These are phyloP conservation scores for Cladosporium sp. DNA, from an alignment of 2,329 filamentous ascomycete genomes.

Conservation along the genomic window DNA sequence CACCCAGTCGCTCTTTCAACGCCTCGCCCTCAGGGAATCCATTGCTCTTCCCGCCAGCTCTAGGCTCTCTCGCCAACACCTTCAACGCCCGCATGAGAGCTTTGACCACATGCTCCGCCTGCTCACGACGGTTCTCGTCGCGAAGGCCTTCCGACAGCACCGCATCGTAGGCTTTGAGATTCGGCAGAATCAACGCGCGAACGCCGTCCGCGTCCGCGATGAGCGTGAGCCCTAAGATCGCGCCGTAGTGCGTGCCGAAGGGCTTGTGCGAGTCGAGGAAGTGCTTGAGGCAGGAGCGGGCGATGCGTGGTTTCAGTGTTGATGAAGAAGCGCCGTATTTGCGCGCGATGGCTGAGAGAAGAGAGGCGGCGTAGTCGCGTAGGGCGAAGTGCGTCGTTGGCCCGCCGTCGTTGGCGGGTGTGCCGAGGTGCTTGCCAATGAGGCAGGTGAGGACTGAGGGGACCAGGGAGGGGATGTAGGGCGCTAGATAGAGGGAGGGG, in stretches of 20 bases:
- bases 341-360: slow-evolving; percentile 75
- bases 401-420: slow-evolving; percentile 49
- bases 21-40: slow-evolving; percentile 45
- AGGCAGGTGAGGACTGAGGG: slow-evolving; percentile 90
- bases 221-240: slow-evolving; percentile 75
- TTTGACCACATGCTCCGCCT: slow-evolving; percentile 62
- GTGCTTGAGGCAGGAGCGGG: slow-evolving; percentile 88
- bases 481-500: slow-evolving; percentile 72
- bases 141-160: slow-evolving; percentile 59
- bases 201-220: slow-evolving; percentile 71
- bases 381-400: slow-evolving; percentile 70
- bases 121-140: slow-evolving; percentile 57
- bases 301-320: slow-evolving; percentile 82
- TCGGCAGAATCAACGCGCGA: slow-evolving; percentile 66
- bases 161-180: slow-evolving; percentile 64
- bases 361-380: slow-evolving; percentile 78
- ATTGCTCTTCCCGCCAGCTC: slow-evolving; percentile 36
- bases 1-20: slow-evolving; percentile 44
- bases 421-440: slow-evolving; percentile 77
- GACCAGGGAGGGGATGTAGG: slow-evolving; percentile 70
- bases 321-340: slow-evolving; percentile 82
- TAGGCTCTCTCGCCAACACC: slow-evolving; percentile 52
- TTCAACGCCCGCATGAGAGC: slow-evolving; percentile 60
- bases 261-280: slow-evolving; percentile 86
- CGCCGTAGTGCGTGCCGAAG: slow-evolving; percentile 83